Evolutionary conservation across 768 basidiomycete genomes (phyloP), one percentile per base, ranked within the genome.

Genomic region (Naganishia onofrii): DNA sequence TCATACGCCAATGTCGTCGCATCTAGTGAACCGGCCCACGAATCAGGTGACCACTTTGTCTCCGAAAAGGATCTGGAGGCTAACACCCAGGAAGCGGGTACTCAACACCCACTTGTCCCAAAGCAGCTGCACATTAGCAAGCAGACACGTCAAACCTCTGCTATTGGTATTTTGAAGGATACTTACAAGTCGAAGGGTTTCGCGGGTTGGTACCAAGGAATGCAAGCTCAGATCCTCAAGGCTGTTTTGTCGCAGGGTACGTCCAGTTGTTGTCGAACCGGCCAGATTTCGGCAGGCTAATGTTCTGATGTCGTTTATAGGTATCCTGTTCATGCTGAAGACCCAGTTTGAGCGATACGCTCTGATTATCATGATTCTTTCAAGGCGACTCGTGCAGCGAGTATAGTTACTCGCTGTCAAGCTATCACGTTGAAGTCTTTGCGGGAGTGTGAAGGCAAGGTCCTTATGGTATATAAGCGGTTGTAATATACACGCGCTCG

Each of bases 121-220:
- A 46, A 36, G 44, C 15, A 34, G 28, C 7, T 15, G 6, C 6
- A 15, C 1, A 23, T 70, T 13, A 34, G 53, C 36, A 65, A 73
- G 66, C 57, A 69, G 63, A 57, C 23, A 15, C 51, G 54, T 17
- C 55, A 55, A 23, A 69, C 44, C 15, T 69, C 58, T 21, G 93
- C 95, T 1, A 74, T 95, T 21, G 87, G 88, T 56, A 85, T 97
- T 36, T 85, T 99, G 52, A 77, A 82, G 3, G 84, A 87, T 51
- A 89, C 93, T 2, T 88, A 87, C 83, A 83, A 83, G 78, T 85
- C 86, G 67, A 87, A 96, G 76, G 96, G 96, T 0, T 83, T 93
- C 74, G 73, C 83, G n/a, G 96, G 96, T 31, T 95, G 92, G 92
- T 99, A 99, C 80, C 91, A 92, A 89, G 96, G 96, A 13, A 94